Percentiles rank a stretch among this genome's conserved stretches.
Evolutionary conservation across 129 eudicot genomes (phyloP).

Genomic region (Kitagawia praeruptora): DNA sequence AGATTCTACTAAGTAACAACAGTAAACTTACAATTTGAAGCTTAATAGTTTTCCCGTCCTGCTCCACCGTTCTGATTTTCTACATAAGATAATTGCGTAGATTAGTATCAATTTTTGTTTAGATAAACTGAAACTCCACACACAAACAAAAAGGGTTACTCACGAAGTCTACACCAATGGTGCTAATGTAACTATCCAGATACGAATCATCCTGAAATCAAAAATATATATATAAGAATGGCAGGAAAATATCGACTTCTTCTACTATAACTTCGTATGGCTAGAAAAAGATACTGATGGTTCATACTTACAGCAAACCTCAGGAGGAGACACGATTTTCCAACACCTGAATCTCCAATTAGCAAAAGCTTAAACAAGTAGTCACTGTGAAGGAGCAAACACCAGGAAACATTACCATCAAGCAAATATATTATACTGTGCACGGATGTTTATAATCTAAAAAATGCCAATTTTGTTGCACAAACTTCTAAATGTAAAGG

Average conservation of each 20-base stretch:
- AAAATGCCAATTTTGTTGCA: neutral
- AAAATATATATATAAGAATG: slow-evolving; percentile 5
- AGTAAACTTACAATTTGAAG: slow-evolving; percentile 77
- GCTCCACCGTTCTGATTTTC: slow-evolving; percentile 99
- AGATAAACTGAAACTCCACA: neutral
- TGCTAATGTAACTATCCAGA: slow-evolving; percentile 93
- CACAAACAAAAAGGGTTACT: slow-evolving; percentile 21
- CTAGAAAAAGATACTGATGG: neutral
- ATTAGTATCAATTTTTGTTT: neutral
- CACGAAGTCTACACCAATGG: slow-evolving; percentile 97
- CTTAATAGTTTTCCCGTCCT: slow-evolving; percentile 91
- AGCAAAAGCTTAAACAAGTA: slow-evolving; percentile 91
- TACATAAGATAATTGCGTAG: slow-evolving; percentile 16
- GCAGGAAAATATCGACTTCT: neutral
- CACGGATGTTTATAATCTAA: neutral
- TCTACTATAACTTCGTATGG: neutral
- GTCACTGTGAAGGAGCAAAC: slow-evolving; percentile 42
- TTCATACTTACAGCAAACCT: slow-evolving; percentile 81
- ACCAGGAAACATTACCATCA: neutral
- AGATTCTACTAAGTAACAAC: neutral
- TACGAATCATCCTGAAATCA: slow-evolving; percentile 82
- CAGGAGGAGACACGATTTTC: slow-evolving; percentile 90
- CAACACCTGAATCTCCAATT: slow-evolving; percentile 99
- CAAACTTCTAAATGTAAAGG: neutral
- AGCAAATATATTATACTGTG: neutral